These are phyloP conservation scores for Colletotrichum phormii DNA, from an alignment of 2,329 filamentous ascomycete species.

Conservation along the genomic window DNA sequence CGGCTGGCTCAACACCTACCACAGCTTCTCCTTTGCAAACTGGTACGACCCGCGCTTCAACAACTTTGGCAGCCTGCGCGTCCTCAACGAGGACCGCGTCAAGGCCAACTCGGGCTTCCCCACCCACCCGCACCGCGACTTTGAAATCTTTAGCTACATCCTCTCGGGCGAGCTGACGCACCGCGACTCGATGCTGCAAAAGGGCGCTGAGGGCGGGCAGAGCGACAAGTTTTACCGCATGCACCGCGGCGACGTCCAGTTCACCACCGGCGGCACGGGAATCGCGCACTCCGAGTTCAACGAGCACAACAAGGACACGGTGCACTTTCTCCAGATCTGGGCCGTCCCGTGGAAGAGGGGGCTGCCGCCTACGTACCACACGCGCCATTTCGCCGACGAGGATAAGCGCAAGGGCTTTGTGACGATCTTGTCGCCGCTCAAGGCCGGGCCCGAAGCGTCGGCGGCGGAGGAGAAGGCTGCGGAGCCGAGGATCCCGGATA, in stretches of 20 bases:
- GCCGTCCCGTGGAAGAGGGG: conserved; percentile 81
- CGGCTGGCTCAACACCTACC: conserved; percentile 89
- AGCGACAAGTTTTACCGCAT: conserved; percentile 77
- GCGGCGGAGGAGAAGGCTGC: conserved; percentile 72
- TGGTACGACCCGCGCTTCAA: conserved; percentile 75
- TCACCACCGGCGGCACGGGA: conserved; percentile 86
- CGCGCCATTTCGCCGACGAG: conserved; percentile 77
- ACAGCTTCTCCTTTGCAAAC: conserved; percentile 86
- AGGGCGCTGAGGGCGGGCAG: conserved; percentile 68
- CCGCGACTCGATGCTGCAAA: conserved; percentile 85
- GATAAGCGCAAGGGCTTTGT: conserved; percentile 78
- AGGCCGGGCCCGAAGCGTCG: conserved; percentile 72
- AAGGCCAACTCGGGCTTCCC: conserved; percentile 81
- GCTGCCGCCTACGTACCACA: conserved; percentile 81
- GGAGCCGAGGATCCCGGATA: conserved; percentile 69
- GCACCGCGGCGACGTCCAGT: conserved; percentile 86
- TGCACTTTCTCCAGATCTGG: conserved; percentile 93
- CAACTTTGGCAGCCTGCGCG: conserved; percentile 80
- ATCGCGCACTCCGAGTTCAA: conserved; percentile 88
- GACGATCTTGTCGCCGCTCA: conserved; percentile 80
- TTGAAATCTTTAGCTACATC: conserved; percentile 91
- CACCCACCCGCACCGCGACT: conserved; percentile 86
- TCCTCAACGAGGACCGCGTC: conserved; percentile 91
- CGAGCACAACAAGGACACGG: conserved; percentile 75
- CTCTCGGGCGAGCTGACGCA: conserved; percentile 89